Evolutionary conservation across 768 basidiomycete species (phyloP).

Genomic region (Mycena galericulata): DNA sequence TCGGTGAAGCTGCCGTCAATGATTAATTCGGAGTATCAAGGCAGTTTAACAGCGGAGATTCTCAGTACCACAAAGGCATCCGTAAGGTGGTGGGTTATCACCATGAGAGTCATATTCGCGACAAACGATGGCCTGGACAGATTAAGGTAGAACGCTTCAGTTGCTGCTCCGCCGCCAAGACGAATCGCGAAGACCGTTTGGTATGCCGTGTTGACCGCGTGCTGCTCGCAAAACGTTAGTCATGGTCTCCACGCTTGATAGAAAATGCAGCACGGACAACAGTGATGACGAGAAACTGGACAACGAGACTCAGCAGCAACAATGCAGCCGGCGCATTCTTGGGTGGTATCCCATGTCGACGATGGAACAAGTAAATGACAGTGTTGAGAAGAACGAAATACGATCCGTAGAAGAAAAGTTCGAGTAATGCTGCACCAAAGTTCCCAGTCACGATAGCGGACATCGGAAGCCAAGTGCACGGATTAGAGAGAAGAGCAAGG

Average conservation of each 20-base stretch:
- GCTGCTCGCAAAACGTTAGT: constrained; percentile 4
- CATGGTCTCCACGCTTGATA: background rate
- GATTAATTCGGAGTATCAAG: background rate
- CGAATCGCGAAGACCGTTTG: constrained; percentile 22
- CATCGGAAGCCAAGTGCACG: constrained; percentile 19
- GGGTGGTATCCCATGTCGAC: constrained; percentile 26
- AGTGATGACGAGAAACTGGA: constrained; percentile 22
- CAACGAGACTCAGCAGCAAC: constrained; percentile 19
- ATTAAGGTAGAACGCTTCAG: constrained; percentile 15
- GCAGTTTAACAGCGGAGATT: constrained; percentile 1
- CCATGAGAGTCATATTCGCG: constrained; percentile 21
- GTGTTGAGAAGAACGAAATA: constrained; percentile 27
- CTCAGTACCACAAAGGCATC: constrained; percentile 27
- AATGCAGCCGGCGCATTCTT: constrained; percentile 14
- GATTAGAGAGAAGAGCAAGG: constrained; percentile 6
- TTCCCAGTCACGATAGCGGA: constrained; percentile 18
- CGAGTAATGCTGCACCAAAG: constrained; percentile 23
- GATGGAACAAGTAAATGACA: constrained; percentile 26
- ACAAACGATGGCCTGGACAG: constrained; percentile 24
- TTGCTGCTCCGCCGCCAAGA: constrained; percentile 15
- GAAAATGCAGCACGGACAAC: constrained; percentile 10
- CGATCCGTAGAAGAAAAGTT: constrained; percentile 23
- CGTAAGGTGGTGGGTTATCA: constrained; percentile 24
- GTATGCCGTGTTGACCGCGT: constrained; percentile 21
- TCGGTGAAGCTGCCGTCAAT: constrained; percentile 20